Evolutionary conservation across 2,329 filamentous ascomycete genomes (phyloP).

Genomic region (Hymenoscyphus repandus): DNA sequence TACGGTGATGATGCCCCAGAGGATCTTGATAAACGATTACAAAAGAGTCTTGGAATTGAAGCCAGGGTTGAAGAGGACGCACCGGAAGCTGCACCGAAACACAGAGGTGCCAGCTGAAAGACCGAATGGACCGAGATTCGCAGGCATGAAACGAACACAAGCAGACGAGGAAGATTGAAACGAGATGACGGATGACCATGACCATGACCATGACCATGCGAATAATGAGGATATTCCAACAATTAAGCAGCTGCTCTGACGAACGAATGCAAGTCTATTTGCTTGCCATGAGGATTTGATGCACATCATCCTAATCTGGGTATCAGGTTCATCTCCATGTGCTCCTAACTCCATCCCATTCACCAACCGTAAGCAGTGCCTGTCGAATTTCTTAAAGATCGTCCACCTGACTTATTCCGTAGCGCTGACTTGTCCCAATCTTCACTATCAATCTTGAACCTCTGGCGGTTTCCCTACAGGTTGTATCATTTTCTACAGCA

Average conservation of each 20-base stretch:
- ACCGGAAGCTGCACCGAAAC: conserved; percentile 19
- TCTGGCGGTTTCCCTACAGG: conserved; percentile 62
- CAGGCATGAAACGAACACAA: conserved; percentile 10
- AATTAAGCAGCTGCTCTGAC: too few relatives aligned
- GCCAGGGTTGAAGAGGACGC: conserved; percentile 19
- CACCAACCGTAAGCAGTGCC: too few relatives aligned
- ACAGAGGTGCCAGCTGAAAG: neutral
- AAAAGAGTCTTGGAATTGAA: conserved; percentile 54
- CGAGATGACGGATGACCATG: neutral
- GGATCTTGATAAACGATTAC: conserved; percentile 55
- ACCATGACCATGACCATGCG: too few relatives aligned
- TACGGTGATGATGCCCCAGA: conserved; percentile 47
- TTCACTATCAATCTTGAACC: conserved; percentile 39
- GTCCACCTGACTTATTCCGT: too few relatives aligned
- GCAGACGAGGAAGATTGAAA: conserved; percentile 12
- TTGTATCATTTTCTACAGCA: conserved; percentile 58
- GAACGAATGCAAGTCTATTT: too few relatives aligned
- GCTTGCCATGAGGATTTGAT: too few relatives aligned
- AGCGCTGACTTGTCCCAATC: neutral
- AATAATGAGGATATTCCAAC: too few relatives aligned
- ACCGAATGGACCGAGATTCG: neutral
- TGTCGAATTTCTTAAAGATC: too few relatives aligned
- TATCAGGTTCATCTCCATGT: too few relatives aligned
- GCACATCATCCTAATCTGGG: too few relatives aligned
- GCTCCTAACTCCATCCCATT: too few relatives aligned